Evolutionary conservation across 768 basidiomycete genomes (phyloP).

Genomic region (Lactarius trivialis): DNA sequence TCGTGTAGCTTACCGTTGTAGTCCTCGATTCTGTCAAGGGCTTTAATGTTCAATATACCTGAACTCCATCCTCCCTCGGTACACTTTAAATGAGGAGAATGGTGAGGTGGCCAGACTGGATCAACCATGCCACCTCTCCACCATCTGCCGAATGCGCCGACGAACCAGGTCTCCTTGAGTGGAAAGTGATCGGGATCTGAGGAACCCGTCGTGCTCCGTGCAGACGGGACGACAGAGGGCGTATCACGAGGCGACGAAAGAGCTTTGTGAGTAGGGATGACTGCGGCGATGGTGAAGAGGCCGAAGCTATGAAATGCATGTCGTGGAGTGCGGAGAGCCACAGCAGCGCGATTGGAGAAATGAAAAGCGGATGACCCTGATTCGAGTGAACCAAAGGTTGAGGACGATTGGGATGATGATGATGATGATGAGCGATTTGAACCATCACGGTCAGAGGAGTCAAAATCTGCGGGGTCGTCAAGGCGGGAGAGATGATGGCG

Average conservation of each 20-base stretch:
- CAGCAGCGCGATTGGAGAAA: constrained; percentile 88
- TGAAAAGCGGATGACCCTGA: constrained; percentile 50
- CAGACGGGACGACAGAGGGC: constrained; percentile 13
- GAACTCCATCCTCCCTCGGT: constrained; percentile 72
- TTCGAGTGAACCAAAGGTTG: constrained; percentile 24
- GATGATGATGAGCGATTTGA: constrained; percentile 27
- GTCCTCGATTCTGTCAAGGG: constrained; percentile 61
- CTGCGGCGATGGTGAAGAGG: constrained; percentile 79
- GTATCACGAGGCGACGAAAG: constrained; percentile 18
- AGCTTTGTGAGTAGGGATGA: constrained; percentile 45
- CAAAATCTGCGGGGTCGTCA: constrained; percentile 60
- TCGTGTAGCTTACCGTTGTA: constrained; percentile 49
- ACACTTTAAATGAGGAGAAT: constrained; percentile 49
- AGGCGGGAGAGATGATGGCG: constrained; percentile 87
- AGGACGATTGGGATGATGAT: constrained; percentile 19
- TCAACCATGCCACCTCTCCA: constrained; percentile 81
- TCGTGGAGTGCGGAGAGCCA: constrained; percentile 88
- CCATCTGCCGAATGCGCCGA: constrained; percentile 89
- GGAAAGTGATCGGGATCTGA: constrained; percentile 42
- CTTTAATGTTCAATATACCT: constrained; percentile 70
- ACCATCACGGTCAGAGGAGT: constrained; percentile 31
- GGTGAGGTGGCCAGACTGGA: constrained; percentile 62
- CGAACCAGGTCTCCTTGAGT: constrained; percentile 77
- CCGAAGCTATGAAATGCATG: constrained; percentile 83
- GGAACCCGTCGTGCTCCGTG: neutral